Percentiles rank a stretch among this genome's conserved stretches.
These are phyloP conservation scores for Teratosphaeria pseudoeucalypti DNA, from an alignment of 2,329 filamentous ascomycete genomes.

Conservation along the genomic window DNA sequence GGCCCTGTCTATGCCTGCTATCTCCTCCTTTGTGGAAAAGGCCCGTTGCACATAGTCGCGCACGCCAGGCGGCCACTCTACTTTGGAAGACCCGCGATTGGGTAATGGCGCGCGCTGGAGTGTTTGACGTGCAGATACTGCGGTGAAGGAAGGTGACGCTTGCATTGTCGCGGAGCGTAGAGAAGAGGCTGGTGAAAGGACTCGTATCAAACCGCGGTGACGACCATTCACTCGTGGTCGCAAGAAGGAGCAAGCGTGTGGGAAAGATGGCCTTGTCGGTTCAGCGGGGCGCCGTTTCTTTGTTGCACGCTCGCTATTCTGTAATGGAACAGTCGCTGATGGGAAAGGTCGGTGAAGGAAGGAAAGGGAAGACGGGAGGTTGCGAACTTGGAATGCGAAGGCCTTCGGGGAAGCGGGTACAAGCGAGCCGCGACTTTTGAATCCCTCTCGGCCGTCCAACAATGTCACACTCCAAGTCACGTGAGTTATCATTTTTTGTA, in stretches of 20 bases:
- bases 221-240: too few relatives aligned
- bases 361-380: not conserved
- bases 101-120: constrained; percentile 17
- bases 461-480: not conserved
- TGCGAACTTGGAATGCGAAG: not conserved
- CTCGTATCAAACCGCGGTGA: not conserved
- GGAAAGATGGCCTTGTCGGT: not conserved
- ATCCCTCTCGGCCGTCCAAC: too few relatives aligned
- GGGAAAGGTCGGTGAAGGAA: not conserved
- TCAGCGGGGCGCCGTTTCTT: not conserved
- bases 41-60: constrained; percentile 82
- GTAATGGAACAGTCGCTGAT: not conserved
- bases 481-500: too few relatives aligned
- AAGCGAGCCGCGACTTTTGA: not conserved
- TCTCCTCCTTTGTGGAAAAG: constrained; percentile 53
- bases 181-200: not conserved
- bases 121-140: constrained; percentile 35
- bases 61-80: constrained; percentile 73
- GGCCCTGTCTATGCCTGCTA: constrained; percentile 33
- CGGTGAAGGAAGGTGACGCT: constrained; percentile 33
- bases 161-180: constrained; percentile 15
- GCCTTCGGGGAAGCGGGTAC: not conserved
- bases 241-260: not conserved
- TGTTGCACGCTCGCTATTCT: not conserved
- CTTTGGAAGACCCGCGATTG: constrained; percentile 39